These are phyloP conservation scores for Adiantum capillusveneris DNA, from an alignment of 75 land plant species.

Conservation along the genomic window DNA sequence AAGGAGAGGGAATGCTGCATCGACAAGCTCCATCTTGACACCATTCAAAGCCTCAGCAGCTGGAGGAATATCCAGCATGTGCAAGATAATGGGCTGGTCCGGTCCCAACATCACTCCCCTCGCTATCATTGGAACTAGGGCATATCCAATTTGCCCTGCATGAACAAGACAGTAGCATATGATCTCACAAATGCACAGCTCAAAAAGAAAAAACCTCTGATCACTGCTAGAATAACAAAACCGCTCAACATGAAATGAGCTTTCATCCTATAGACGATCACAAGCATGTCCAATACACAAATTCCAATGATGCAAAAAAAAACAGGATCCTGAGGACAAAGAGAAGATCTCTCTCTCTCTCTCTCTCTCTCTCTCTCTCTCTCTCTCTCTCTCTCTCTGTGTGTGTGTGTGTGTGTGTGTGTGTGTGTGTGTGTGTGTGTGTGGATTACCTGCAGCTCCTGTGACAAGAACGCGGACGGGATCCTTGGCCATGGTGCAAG, in stretches of 20 bases:
- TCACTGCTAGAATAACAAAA: no score
- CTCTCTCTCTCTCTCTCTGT: no score
- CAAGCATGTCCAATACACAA: no score
- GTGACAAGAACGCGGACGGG: constrained; percentile 77
- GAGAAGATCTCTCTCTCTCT: no score
- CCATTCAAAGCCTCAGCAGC: constrained; percentile 88
- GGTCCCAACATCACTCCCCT: constrained; percentile 86
- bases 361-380: no score
- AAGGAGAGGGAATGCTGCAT: constrained; percentile 92
- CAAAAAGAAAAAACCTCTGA: no score
- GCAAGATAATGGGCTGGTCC: constrained; percentile 89
- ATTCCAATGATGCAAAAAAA: no score
- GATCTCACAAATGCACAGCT: no score
- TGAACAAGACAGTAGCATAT: no score
- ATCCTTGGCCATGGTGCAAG: constrained; percentile 53
- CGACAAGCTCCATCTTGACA: constrained; percentile 92
- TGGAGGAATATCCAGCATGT: constrained; percentile 93
- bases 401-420: neutral
- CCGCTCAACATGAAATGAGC: no score
- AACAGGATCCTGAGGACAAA: no score
- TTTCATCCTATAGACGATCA: no score
- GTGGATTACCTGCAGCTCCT: constrained; percentile 58
- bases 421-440: neutral
- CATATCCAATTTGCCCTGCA: constrained; percentile 99
- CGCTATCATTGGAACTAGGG: constrained; percentile 96